Evolutionary conservation across 805 yeast genomes (phyloP).

Genomic region (Wickerhamiella slavikovae): DNA sequence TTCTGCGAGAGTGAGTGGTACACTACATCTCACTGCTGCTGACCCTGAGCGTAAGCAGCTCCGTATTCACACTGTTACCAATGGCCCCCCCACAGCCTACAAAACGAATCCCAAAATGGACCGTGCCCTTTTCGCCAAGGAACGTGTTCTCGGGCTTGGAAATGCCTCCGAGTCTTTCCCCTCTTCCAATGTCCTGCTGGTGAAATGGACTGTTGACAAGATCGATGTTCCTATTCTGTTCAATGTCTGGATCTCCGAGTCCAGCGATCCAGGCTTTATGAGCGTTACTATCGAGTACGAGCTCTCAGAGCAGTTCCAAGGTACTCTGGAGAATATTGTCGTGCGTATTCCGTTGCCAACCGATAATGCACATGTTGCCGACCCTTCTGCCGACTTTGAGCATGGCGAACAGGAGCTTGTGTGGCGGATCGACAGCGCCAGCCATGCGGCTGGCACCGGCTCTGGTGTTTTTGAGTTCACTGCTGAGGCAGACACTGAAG

Average conservation of each 20-base stretch:
- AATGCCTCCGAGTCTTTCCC: slow-evolving; percentile 73
- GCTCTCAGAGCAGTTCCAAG: slow-evolving; percentile 27
- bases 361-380: slow-evolving; percentile 29
- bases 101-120: slow-evolving; percentile 96
- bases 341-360: slow-evolving; percentile 50
- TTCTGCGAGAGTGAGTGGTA: slow-evolving; percentile 68
- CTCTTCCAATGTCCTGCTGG: slow-evolving; percentile 71
- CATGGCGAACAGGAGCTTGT: slow-evolving; percentile 54
- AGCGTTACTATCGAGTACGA: slow-evolving; percentile 84
- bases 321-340: slow-evolving; percentile 30
- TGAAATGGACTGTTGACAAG: slow-evolving; percentile 70
- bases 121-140: slow-evolving; percentile 39
- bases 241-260: slow-evolving; percentile 65
- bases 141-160: slow-evolving; percentile 46
- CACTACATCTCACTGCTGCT: slow-evolving; percentile 69
- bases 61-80: slow-evolving; percentile 35
- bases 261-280: slow-evolving; percentile 31
- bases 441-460: slow-evolving; percentile 21
- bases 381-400: slow-evolving; percentile 16
- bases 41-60: slow-evolving; percentile 50
- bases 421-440: slow-evolving; percentile 37
- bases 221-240: slow-evolving; percentile 45
- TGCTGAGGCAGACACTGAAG: slow-evolving; percentile 58
- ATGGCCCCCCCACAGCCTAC: slow-evolving; percentile 38
- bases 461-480: slow-evolving; percentile 64